Percentiles rank a stretch among this genome's conserved stretches.
phyloP scores from a whole-genome alignment of 345 rosid species.

The Sonneratia alba region DNA sequence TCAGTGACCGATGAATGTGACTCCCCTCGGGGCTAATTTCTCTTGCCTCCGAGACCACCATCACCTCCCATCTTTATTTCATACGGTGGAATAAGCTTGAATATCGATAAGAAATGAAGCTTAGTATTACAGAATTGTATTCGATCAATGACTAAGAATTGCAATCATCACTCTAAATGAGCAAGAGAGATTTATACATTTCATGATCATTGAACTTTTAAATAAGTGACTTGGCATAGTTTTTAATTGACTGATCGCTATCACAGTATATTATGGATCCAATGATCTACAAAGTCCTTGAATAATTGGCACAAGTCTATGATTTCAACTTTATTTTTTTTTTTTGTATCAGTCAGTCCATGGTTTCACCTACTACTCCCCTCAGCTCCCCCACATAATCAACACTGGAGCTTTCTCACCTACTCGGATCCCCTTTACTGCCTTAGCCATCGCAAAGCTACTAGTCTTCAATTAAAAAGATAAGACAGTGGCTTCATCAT shows the following conservation, averaged over 20 bases:
- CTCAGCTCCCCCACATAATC: not conserved
- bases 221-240: too few relatives aligned
- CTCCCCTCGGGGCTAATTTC: not conserved
- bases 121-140: too few relatives aligned
- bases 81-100: too few relatives aligned
- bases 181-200: too few relatives aligned
- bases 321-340: too few relatives aligned
- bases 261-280: not conserved
- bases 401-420: not conserved
- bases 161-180: too few relatives aligned
- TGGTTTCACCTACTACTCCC: slow-evolving; percentile 1
- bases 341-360: not conserved
- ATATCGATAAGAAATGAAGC: too few relatives aligned
- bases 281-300: not conserved
- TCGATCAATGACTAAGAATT: too few relatives aligned
- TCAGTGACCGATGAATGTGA: not conserved
- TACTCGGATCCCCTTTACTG: not conserved
- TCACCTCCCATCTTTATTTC: not conserved
- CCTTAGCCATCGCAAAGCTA: not conserved
- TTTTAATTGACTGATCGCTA: too few relatives aligned
- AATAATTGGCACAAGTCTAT: too few relatives aligned
- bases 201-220: too few relatives aligned
- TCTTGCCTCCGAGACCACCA: not conserved
- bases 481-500: not conserved
- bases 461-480: not conserved